Percentiles rank a stretch among this genome's conserved stretches.
These are phyloP conservation scores for Ustulina deusta DNA, from an alignment of 2,329 filamentous ascomycete species.

Conservation along the genomic window DNA sequence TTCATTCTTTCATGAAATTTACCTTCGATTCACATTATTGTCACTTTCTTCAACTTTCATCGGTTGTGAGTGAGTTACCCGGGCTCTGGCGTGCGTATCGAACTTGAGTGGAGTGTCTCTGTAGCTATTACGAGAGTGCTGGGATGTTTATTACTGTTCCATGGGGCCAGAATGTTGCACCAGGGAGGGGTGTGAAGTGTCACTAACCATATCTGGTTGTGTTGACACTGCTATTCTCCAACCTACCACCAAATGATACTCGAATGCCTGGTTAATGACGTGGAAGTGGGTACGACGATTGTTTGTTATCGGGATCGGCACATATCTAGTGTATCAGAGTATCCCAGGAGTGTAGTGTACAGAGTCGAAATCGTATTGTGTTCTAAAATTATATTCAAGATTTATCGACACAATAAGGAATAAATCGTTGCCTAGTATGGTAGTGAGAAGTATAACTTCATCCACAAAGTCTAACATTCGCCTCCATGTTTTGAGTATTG, in stretches of 20 bases:
- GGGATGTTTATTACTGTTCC: conserved; percentile 8
- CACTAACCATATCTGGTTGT: conserved; percentile 4
- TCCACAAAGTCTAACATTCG: not conserved
- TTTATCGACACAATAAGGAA: not conserved
- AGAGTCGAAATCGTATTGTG: not conserved
- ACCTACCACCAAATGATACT: conserved; percentile 6
- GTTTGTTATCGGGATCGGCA: conserved; percentile 14
- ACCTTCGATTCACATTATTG: not conserved
- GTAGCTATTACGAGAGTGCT: not conserved
- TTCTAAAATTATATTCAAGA: conserved; percentile 7
- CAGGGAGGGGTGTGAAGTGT: not conserved
- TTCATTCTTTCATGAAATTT: conserved; percentile 2
- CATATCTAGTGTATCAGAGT: conserved; percentile 4
- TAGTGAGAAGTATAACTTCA: not conserved
- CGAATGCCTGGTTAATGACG: conserved; percentile 12
- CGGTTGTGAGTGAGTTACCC: not conserved
- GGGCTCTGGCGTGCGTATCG: not conserved
- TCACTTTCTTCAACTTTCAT: not conserved
- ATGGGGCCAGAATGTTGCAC: conserved; percentile 1
- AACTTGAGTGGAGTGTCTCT: not conserved
- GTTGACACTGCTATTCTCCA: not conserved
- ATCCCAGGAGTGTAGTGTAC: not conserved
- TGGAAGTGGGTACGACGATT: conserved; percentile 9
- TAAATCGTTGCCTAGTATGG: not conserved
- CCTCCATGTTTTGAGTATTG: not conserved